These are phyloP conservation scores for Lecanicillium sp. DNA, from an alignment of 2,329 filamentous ascomycete genomes.

Conservation along the genomic window DNA sequence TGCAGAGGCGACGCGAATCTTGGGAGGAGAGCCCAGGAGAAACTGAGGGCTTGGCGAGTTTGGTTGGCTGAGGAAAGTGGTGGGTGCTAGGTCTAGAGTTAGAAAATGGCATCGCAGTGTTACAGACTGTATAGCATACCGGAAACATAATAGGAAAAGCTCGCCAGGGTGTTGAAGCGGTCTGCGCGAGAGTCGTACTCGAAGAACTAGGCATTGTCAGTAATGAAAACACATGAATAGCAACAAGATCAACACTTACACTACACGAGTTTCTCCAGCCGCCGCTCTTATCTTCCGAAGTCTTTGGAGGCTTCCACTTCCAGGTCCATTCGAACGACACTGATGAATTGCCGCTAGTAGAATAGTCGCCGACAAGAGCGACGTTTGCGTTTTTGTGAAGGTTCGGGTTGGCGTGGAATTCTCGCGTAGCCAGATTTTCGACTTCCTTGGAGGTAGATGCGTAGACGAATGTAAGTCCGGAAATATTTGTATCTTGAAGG, in stretches of 20 bases:
- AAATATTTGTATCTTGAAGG: slow-evolving; percentile 65
- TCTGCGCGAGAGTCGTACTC: slow-evolving; percentile 95
- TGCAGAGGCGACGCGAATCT: slow-evolving; percentile 73
- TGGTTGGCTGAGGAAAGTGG: slow-evolving; percentile 43
- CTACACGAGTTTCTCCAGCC: slow-evolving; percentile 96
- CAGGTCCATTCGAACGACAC: slow-evolving; percentile 92
- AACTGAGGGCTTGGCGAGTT: slow-evolving; percentile 64
- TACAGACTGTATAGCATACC: slow-evolving; percentile 43
- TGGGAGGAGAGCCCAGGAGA: slow-evolving; percentile 63
- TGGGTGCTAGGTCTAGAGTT: slow-evolving; percentile 29
- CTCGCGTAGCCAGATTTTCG: slow-evolving; percentile 86
- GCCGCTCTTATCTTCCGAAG: slow-evolving; percentile 70
- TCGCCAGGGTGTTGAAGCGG: slow-evolving; percentile 76
- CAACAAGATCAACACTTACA: slow-evolving; percentile 37
- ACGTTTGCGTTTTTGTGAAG: slow-evolving; percentile 96
- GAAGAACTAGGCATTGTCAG: slow-evolving; percentile 58
- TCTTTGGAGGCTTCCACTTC: slow-evolving; percentile 91
- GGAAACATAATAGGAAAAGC: slow-evolving; percentile 92
- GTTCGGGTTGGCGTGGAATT: slow-evolving; percentile 96
- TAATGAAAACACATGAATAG: not conserved
- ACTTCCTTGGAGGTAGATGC: slow-evolving; percentile 79
- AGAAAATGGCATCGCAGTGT: slow-evolving; percentile 1
- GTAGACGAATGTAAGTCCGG: slow-evolving; percentile 85
- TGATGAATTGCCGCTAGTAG: slow-evolving; percentile 72
- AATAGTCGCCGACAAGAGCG: slow-evolving; percentile 85